A percentile compares a stretch with the other conserved stretches of the same genome.
These are phyloP conservation scores for Colletotrichum sp. DNA, from an alignment of 2,329 filamentous ascomycete genomes.

Conservation along the genomic window DNA sequence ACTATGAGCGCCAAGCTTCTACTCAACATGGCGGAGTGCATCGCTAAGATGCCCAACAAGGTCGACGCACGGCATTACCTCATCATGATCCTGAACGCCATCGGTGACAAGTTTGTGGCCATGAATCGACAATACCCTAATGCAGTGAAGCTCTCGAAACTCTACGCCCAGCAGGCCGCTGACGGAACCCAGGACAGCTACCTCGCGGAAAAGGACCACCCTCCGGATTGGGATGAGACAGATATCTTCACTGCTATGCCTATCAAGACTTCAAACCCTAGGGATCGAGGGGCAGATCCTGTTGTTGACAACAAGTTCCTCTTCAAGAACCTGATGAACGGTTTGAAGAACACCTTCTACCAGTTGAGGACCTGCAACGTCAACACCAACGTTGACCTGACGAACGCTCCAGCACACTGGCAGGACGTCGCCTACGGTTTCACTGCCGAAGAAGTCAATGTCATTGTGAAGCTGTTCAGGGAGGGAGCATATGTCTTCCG, in stretches of 20 bases:
- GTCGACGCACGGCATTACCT: slow-evolving; percentile 93
- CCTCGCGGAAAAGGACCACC: slow-evolving; percentile 78
- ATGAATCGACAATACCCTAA: slow-evolving; percentile 98
- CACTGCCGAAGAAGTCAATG: slow-evolving; percentile 94
- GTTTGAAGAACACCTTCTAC: slow-evolving; percentile 95
- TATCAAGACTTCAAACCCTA: slow-evolving; percentile 91
- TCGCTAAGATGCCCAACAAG: slow-evolving; percentile 92
- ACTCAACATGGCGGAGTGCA: slow-evolving; percentile 97
- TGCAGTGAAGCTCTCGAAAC: slow-evolving; percentile 88
- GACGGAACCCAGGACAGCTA: slow-evolving; percentile 73
- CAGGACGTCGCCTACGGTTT: slow-evolving; percentile 95
- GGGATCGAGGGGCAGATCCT: slow-evolving; percentile 87
- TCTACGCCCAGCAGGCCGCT: slow-evolving; percentile 73
- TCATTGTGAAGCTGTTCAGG: slow-evolving; percentile 96
- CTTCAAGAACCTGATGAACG: slow-evolving; percentile 95
- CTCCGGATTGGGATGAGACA: slow-evolving; percentile 96
- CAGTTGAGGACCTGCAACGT: slow-evolving; percentile 92
- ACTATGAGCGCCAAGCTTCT: slow-evolving; percentile 99
- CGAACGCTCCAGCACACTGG: slow-evolving; percentile 88
- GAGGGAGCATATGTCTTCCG: slow-evolving; percentile 96
- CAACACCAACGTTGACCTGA: slow-evolving; percentile 68
- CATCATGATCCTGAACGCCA: slow-evolving; percentile 96
- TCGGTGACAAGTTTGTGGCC: slow-evolving; percentile 95
- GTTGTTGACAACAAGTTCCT: slow-evolving; percentile 97
- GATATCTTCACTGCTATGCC: slow-evolving; percentile 97